A percentile compares a stretch with the other conserved stretches of the same genome.
phyloP scores from a whole-genome alignment of 2,329 filamentous ascomycete genomes.

The Sporothrix curviconia region DNA sequence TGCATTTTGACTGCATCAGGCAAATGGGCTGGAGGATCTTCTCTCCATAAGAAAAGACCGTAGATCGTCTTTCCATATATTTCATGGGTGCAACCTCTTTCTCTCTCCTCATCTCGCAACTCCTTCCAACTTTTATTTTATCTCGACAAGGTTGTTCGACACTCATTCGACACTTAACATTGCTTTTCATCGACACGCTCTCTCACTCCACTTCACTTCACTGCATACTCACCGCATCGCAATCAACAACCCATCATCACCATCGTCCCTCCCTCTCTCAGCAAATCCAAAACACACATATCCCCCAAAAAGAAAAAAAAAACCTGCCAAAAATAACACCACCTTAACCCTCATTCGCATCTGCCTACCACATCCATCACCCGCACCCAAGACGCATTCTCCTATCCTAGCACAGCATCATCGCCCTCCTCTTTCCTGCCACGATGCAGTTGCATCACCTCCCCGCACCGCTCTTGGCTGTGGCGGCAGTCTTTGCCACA shows the following conservation, averaged over 20 bases:
- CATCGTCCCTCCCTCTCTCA: background rate
- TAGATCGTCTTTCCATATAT: background rate
- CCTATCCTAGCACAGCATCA: background rate
- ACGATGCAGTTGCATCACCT: conserved; percentile 20
- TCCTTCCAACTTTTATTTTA: background rate
- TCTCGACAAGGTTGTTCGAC: background rate
- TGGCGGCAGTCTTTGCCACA: conserved; percentile 16
- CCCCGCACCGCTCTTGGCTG: conserved; percentile 13
- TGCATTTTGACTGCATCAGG: background rate
- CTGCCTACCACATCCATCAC: background rate
- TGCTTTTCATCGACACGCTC: background rate
- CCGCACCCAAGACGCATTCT: background rate
- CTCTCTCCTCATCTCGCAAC: background rate
- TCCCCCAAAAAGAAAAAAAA: background rate
- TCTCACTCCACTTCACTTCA: background rate
- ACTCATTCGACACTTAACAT: background rate
- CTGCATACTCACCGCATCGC: background rate
- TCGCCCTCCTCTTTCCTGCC: too few species aligned
- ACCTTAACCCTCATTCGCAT: too few species aligned
- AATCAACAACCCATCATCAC: background rate
- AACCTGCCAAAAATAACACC: too few species aligned
- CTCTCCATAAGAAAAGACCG: conserved; percentile 4
- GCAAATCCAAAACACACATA: background rate
- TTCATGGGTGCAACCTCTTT: background rate
- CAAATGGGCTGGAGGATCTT: background rate